Conservation (phyloP, 1,284 basidiomycete genomes). For the Ustilago esculenta region DNA sequence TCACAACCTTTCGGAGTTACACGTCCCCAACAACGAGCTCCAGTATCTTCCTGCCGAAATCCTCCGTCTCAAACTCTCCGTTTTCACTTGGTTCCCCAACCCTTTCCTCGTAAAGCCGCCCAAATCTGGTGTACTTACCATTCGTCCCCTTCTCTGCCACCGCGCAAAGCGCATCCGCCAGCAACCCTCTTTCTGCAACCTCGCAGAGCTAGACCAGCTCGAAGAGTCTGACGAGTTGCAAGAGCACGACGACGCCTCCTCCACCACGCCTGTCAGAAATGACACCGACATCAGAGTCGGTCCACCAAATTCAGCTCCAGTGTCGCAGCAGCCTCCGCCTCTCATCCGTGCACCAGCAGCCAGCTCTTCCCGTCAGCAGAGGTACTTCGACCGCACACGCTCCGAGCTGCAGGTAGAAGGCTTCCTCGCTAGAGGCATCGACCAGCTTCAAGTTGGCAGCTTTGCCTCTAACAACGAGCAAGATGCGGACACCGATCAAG, state of each 20-base stretch:
- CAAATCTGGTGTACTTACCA: constrained; percentile 30
- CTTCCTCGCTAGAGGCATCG: constrained; percentile 42
- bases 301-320: not conserved
- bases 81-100: constrained; percentile 62
- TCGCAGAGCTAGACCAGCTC: constrained; percentile 20
- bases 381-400: constrained; percentile 32
- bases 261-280: constrained; percentile 23
- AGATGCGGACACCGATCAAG: constrained; percentile 1
- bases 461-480: constrained; percentile 29
- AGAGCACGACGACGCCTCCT: constrained; percentile 23
- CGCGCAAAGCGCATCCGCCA: constrained; percentile 17
- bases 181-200: constrained; percentile 13
- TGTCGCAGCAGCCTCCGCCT: constrained; percentile 35
- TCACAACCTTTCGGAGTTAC: constrained; percentile 58
- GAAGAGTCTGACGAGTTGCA: constrained; percentile 21
- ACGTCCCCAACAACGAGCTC: constrained; percentile 57
- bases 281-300: not conserved
- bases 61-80: constrained; percentile 55
- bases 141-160: constrained; percentile 33
- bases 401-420: constrained; percentile 47
- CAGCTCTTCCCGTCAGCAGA: constrained; percentile 11
- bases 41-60: constrained; percentile 62
- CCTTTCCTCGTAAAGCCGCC: constrained; percentile 51
- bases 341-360: constrained; percentile 27
- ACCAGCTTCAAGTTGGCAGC: constrained; percentile 20